Evolutionary conservation across 2,329 filamentous ascomycete genomes (phyloP).

Genomic region (Lachnellula arida): DNA sequence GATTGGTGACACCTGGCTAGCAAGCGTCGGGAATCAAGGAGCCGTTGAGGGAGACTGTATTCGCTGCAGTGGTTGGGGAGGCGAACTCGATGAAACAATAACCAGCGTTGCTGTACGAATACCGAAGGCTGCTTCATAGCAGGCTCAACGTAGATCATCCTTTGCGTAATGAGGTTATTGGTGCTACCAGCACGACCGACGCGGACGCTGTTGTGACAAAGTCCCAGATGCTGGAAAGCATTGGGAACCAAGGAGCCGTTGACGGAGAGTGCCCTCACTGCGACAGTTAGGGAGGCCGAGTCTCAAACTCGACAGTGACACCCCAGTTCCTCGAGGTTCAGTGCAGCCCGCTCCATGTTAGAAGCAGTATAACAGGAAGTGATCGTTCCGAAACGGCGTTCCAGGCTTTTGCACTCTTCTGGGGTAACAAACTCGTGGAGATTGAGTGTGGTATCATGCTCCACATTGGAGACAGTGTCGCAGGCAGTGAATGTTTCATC

Average conservation of each 20-base stretch:
- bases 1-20: constrained; percentile 39
- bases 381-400: too few relatives aligned
- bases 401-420: too few relatives aligned
- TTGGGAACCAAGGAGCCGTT: constrained; percentile 1
- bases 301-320: too few relatives aligned
- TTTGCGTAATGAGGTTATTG: constrained; percentile 77
- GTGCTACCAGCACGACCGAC: constrained; percentile 84
- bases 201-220: constrained; percentile 71
- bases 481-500: too few relatives aligned
- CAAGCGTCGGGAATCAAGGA: constrained; percentile 84
- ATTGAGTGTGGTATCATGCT: too few relatives aligned
- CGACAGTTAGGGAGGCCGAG: not conserved
- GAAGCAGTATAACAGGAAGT: too few relatives aligned
- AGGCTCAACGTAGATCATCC: constrained; percentile 63
- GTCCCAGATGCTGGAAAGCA: constrained; percentile 69
- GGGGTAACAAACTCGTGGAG: too few relatives aligned
- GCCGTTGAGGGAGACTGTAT: constrained; percentile 84
- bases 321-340: too few relatives aligned
- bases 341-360: too few relatives aligned
- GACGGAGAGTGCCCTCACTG: not conserved
- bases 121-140: constrained; percentile 53
- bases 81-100: constrained; percentile 98
- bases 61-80: constrained; percentile 71
- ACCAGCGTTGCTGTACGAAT: constrained; percentile 70
- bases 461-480: too few relatives aligned